phyloP scores from a whole-genome alignment of 768 basidiomycete species.

The Rhodosporidiobolus sp. region DNA sequence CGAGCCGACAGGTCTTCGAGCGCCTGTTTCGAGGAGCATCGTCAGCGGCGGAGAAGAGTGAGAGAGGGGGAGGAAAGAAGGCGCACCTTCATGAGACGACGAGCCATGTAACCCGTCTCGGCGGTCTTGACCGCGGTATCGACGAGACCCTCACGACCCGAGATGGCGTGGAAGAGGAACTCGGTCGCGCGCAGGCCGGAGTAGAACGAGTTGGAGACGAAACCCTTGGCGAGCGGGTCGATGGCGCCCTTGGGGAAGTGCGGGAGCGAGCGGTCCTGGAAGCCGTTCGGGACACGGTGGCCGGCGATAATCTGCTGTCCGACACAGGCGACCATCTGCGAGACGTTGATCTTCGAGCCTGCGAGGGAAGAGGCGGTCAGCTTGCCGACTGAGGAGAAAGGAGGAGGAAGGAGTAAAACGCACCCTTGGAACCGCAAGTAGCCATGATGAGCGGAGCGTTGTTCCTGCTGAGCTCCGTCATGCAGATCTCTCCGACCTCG shows the following conservation, averaged over 20 bases:
- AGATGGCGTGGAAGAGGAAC: constrained; percentile 98
- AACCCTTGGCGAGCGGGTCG: constrained; percentile 94
- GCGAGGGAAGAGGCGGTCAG: constrained; percentile 31
- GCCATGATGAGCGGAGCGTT: constrained; percentile 99
- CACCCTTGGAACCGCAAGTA: constrained; percentile 97
- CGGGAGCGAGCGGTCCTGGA: constrained; percentile 97
- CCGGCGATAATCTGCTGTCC: constrained; percentile 99
- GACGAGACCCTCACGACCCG: constrained; percentile 95
- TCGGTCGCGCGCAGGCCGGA: constrained; percentile 87
- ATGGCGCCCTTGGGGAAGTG: constrained; percentile 97
- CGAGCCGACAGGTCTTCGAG: constrained; percentile 93
- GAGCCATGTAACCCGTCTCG: constrained; percentile 99
- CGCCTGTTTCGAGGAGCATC: constrained; percentile 53
- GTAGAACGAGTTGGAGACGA: constrained; percentile 96
- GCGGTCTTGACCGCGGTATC: constrained; percentile 99
- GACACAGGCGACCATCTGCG: constrained; percentile 99
- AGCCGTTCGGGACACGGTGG: constrained; percentile 96
- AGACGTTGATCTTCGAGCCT: constrained; percentile 99
- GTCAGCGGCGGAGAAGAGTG: neutral
- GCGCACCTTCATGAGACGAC: constrained; percentile 83
- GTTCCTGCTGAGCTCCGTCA: constrained; percentile 94
- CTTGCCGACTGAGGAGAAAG: constrained; percentile 3
- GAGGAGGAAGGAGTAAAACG: constrained; percentile 17
- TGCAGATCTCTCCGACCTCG: constrained; percentile 93
- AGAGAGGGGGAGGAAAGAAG: neutral